Evolutionary conservation across 768 basidiomycete species (phyloP).

Genomic region (Strobilomyces echinocephalus): DNA sequence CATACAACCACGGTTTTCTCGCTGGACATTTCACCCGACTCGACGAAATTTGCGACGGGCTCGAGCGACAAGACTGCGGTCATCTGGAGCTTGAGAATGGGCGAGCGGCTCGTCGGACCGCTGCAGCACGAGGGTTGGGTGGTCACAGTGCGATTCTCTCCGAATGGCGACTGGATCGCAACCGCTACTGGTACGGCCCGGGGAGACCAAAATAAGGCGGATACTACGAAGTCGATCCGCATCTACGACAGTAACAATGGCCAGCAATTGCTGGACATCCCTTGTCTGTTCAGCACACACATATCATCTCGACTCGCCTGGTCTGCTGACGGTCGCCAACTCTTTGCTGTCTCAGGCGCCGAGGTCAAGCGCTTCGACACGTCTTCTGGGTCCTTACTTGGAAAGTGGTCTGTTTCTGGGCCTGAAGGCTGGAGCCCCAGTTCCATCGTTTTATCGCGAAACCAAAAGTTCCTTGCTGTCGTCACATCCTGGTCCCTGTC

Average conservation of each 20-base stretch:
- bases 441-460: background rate
- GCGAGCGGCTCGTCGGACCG: background rate
- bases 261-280: background rate
- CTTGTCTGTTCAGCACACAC: background rate
- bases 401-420: no score
- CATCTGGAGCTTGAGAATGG: background rate
- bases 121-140: background rate
- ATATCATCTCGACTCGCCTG: background rate
- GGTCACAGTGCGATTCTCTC: background rate
- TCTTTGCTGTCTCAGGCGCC: no score
- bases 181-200: background rate
- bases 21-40: no score
- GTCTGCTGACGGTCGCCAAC: background rate
- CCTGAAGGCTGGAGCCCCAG: background rate
- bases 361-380: no score
- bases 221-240: background rate
- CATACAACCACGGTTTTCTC: no score
- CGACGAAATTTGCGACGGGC: no score
- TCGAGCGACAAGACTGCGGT: no score
- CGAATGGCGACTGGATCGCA: background rate
- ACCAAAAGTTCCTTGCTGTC: background rate
- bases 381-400: no score
- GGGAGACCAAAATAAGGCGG: background rate
- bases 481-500: background rate
- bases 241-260: constrained; percentile 1